Base-by-base conservation (phyloP, 1,284 basidiomycete species). In the Cystobasidium pallidum region DNA sequence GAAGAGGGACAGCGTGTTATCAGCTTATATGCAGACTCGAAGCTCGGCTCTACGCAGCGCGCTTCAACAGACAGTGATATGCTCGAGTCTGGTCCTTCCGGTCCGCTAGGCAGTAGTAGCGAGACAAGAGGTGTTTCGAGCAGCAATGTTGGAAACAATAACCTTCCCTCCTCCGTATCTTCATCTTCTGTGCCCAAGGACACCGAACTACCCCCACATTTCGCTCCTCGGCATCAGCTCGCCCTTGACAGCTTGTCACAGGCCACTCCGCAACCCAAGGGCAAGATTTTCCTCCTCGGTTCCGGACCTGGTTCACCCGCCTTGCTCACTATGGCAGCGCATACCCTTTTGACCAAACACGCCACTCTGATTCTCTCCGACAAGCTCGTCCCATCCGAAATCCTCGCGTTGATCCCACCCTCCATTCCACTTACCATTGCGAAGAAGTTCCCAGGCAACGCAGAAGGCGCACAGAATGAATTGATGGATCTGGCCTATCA, bases 391-490 rank as follows among this genome's bases (percentile, higher is more conserved):
- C 95, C 95, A 0, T 86, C 89, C 7, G 88, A 89, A 15, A 91
- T 98, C 19, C 88, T 99, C 32, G 87, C 86, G 0, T 84, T 97
- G n/a, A 91, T 98, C 63, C 73, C 77, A 0, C 72, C 77, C 6
- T 82, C 85, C 3, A 85, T 84, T 52, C 81, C 80, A 24, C 86
- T 89, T 8, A 81, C 84, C 73, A 96, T 98, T 75, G 95, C 95
- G 17, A 89, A 90, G 76, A 99, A 99, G 80, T 98, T 96, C 83
- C 95, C 95, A 0, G 95, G 95, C 0, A 98, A 98, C 79, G 92
- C 94, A 0, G 95, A 98, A 67, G 89, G 90, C 24, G 93, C 94
- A 0, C 95, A 98, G 80, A 87, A 86, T 58, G 95, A 98, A 82
- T 87, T 98, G 83, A 95, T 97, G 90, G 86, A 90, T 74, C 87